Percentiles rank a stretch among this genome's conserved stretches.
phyloP scores from a whole-genome alignment of 768 basidiomycete genomes.

The Boletus sensibilis region DNA sequence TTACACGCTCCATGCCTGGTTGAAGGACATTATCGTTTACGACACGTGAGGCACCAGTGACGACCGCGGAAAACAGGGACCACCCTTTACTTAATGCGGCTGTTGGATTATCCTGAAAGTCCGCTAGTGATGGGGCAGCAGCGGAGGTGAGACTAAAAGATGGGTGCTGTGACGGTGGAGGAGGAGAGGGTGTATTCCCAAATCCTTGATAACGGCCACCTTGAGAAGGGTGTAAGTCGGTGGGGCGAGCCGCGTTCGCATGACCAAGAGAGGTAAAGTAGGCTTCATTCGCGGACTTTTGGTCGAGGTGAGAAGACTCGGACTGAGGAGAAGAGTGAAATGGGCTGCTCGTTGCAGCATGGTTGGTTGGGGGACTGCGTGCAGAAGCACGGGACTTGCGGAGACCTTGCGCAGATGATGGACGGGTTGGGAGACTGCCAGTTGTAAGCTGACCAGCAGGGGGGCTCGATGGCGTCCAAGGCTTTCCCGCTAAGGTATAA shows the following conservation, averaged over 20 bases:
- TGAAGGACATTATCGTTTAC: constrained; percentile 89
- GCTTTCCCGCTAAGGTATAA: constrained; percentile 65
- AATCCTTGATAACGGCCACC: constrained; percentile 94
- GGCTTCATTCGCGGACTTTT: constrained; percentile 79
- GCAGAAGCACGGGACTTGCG: constrained; percentile 81
- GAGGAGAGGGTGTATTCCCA: constrained; percentile 75
- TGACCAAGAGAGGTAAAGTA: constrained; percentile 85
- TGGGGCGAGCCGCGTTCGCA: constrained; percentile 74
- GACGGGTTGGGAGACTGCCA: constrained; percentile 48
- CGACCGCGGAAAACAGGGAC: constrained; percentile 89
- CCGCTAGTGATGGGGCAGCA: constrained; percentile 71
- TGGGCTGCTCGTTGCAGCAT: constrained; percentile 55
- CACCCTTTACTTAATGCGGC: constrained; percentile 90
- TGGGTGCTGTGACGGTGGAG: constrained; percentile 54
- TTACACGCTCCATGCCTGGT: constrained; percentile 79
- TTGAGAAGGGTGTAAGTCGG: constrained; percentile 85
- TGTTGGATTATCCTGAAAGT: constrained; percentile 84
- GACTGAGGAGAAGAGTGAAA: constrained; percentile 41
- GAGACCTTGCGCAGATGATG: constrained; percentile 76
- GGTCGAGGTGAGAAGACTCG: constrained; percentile 43
- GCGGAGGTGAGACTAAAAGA: constrained; percentile 75
- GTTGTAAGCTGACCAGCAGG: constrained; percentile 45
- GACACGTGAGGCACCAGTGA: constrained; percentile 72
- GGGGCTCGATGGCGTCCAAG: constrained; percentile 77
- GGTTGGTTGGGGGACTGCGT: constrained; percentile 49